Percentiles rank a stretch among this genome's conserved stretches.
These are phyloP conservation scores for Termitomyces sp. DNA, from an alignment of 768 basidiomycete genomes.

Conservation along the genomic window DNA sequence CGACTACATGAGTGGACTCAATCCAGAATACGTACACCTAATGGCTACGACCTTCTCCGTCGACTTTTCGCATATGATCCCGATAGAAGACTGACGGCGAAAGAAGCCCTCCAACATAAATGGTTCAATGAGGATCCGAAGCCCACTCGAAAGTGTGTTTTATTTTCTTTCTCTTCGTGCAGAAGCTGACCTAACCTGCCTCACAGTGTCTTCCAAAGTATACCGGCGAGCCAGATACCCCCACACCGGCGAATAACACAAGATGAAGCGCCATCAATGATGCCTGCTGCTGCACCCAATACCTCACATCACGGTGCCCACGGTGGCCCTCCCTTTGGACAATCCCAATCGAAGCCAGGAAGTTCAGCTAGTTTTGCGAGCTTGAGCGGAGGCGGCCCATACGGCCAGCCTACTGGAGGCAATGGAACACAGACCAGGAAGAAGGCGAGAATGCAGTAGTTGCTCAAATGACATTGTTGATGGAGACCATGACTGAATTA, in stretches of 20 bases:
- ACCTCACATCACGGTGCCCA: slow-evolving; percentile 34
- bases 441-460: slow-evolving; percentile 50
- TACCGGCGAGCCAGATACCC: slow-evolving; percentile 62
- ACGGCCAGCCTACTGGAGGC: slow-evolving; percentile 29
- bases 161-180: no score
- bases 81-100: slow-evolving; percentile 76
- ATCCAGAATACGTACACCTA: slow-evolving; percentile 48
- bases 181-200: background rate
- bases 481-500: background rate
- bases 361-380: slow-evolving; percentile 63
- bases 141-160: slow-evolving; percentile 77
- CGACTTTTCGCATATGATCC: slow-evolving; percentile 90
- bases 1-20: slow-evolving; percentile 75
- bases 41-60: slow-evolving; percentile 80
- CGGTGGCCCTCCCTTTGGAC: slow-evolving; percentile 33
- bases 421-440: slow-evolving; percentile 39
- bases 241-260: slow-evolving; percentile 87
- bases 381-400: slow-evolving; percentile 46
- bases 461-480: slow-evolving; percentile 3
- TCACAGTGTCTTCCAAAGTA: slow-evolving; percentile 66
- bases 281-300: slow-evolving; percentile 51
- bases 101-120: slow-evolving; percentile 72
- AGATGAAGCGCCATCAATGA: slow-evolving; percentile 88
- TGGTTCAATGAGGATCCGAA: slow-evolving; percentile 93
- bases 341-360: slow-evolving; percentile 52